A percentile compares a stretch with the other conserved stretches of the same genome.
Evolutionary conservation across 257 asterid genomes (phyloP).

Genomic region (Hygrophila difformis): DNA sequence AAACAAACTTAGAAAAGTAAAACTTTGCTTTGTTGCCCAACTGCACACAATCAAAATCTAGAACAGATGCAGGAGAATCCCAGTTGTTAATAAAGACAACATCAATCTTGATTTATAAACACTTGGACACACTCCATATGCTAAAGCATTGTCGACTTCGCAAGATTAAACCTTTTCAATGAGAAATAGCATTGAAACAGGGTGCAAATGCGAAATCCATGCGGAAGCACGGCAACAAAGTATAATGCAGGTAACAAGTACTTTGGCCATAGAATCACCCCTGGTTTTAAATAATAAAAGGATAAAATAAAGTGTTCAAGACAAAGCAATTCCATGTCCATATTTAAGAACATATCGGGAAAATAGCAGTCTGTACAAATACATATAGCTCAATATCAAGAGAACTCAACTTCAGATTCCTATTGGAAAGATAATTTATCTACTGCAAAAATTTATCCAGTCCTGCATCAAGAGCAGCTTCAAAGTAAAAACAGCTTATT

Average conservation of each 20-base stretch:
- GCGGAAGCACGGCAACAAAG: not conserved
- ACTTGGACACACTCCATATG: not conserved
- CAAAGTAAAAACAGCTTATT: too few species aligned
- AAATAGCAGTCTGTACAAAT: not conserved
- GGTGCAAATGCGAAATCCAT: not conserved
- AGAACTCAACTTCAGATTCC: slow-evolving; percentile 5
- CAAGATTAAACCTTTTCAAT: not conserved
- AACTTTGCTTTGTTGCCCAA: too few species aligned
- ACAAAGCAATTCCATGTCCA: not conserved
- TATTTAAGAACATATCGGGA: not conserved
- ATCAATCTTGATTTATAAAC: too few species aligned
- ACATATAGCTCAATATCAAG: not conserved
- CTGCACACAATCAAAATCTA: too few species aligned
- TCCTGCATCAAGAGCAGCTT: not conserved
- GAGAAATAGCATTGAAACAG: not conserved
- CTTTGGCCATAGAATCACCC: not conserved
- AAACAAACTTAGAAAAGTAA: too few species aligned
- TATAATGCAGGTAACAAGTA: not conserved
- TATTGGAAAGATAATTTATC: not conserved
- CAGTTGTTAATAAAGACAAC: too few species aligned
- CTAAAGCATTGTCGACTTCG: not conserved
- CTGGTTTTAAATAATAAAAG: not conserved
- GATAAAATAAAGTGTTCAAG: not conserved
- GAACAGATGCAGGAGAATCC: too few species aligned
- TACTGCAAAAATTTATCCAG: slow-evolving; percentile 2